A percentile compares a stretch with the other conserved stretches of the same genome.
These are phyloP conservation scores for Sporothrix schenckii DNA, from an alignment of 2,329 filamentous ascomycete species.

Conservation along the genomic window DNA sequence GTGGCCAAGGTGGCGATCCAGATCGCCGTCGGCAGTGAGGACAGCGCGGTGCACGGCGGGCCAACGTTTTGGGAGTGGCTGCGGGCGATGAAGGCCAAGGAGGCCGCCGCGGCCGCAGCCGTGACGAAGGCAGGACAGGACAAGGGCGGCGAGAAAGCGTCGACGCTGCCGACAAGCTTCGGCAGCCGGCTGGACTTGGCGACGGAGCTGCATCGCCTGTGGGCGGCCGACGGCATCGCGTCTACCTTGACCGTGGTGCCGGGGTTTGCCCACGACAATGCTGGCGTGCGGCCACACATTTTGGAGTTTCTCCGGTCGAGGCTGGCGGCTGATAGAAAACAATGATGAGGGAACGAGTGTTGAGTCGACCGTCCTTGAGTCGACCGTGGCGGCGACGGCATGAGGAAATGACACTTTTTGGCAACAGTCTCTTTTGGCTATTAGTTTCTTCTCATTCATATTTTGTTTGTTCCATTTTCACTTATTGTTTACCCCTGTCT, in stretches of 20 bases:
- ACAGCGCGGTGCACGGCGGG: conserved; percentile 21
- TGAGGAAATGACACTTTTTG: too few relatives aligned
- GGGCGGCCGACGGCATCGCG: conserved; percentile 17
- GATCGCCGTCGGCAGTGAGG: conserved; percentile 9
- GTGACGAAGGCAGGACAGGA: not conserved
- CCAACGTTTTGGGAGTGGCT: conserved; percentile 17
- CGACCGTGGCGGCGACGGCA: too few relatives aligned
- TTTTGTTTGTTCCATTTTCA: too few relatives aligned
- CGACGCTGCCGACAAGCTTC: not conserved
- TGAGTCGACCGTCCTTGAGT: too few relatives aligned
- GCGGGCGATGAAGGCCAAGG: conserved; percentile 10
- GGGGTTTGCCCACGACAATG: conserved; percentile 8
- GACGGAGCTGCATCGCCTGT: not conserved
- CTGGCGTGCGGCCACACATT: conserved; percentile 5
- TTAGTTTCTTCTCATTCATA: too few relatives aligned
- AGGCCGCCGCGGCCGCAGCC: not conserved
- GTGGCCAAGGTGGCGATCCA: not conserved
- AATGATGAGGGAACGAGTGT: not conserved
- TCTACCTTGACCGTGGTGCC: not conserved
- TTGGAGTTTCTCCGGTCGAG: conserved; percentile 14
- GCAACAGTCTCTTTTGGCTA: too few relatives aligned
- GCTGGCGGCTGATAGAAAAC: conserved; percentile 1
- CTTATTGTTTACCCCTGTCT: too few relatives aligned
- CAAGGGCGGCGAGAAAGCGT: not conserved
- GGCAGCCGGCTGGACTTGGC: not conserved